Percentiles rank a stretch among this genome's conserved stretches.
Evolutionary conservation across 2,329 filamentous ascomycete species (phyloP).

Genomic region (Colletotrichum sp.): DNA sequence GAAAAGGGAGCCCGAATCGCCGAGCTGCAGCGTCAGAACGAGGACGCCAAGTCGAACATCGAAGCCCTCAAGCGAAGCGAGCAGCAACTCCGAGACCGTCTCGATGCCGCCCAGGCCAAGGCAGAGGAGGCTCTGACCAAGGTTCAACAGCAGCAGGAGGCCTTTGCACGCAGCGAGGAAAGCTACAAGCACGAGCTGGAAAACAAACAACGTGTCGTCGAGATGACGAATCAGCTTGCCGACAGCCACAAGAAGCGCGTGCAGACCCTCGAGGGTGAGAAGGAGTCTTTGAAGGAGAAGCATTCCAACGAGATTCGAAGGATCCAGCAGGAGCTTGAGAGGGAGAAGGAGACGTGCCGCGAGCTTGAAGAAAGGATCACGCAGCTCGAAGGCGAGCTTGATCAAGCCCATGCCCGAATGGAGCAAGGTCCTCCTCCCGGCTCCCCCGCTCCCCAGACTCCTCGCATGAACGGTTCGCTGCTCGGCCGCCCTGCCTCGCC

Average conservation of each 20-base stretch:
- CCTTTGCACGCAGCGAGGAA: conserved; percentile 81
- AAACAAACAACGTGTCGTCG: conserved; percentile 78
- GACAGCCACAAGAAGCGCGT: conserved; percentile 74
- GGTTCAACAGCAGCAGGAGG: conserved; percentile 85
- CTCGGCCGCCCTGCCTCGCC: conserved; percentile 62
- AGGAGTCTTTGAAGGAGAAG: conserved; percentile 65
- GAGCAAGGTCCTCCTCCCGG: conserved; percentile 48
- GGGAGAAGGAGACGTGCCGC: conserved; percentile 51
- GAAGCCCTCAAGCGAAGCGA: conserved; percentile 83
- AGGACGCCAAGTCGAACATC: conserved; percentile 79
- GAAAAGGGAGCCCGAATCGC: conserved; percentile 92
- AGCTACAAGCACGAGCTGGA: conserved; percentile 88
- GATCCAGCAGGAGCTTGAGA: conserved; percentile 62
- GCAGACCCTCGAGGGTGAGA: conserved; percentile 71
- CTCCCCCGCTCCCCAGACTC: conserved; percentile 62
- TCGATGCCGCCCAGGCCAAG: conserved; percentile 86
- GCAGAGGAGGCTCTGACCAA: conserved; percentile 83
- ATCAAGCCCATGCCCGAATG: conserved; percentile 55
- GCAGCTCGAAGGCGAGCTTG: conserved; percentile 58
- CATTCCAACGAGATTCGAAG: conserved; percentile 65
- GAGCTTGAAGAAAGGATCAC: conserved; percentile 54
- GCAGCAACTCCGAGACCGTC: conserved; percentile 76
- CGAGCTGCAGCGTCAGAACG: conserved; percentile 85
- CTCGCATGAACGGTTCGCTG: conserved; percentile 62
- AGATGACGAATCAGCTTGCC: conserved; percentile 79